Evolutionary conservation across 2,329 filamentous ascomycete species (phyloP), one percentile per base, ranked within the genome.

Genomic region (Xylaria polymorpha): DNA sequence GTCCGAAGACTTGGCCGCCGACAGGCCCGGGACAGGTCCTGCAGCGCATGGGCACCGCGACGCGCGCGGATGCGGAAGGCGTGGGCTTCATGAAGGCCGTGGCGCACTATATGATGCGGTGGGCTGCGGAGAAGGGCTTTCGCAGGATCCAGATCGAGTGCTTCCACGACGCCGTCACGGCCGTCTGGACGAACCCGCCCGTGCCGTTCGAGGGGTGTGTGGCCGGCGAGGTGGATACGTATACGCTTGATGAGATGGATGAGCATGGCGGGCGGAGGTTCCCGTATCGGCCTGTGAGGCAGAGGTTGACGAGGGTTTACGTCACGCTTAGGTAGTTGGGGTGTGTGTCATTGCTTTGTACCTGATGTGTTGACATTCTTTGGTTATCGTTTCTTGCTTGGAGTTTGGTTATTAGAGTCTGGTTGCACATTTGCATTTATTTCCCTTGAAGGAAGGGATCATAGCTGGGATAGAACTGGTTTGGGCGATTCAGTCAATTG

Each of bases 31-130:
- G 65, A 1, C 65, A 70, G 43, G 65, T 70, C 1, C 39, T 70
- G 18, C 56, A 63, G 65, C 68, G 68, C 60, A 70, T 68, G 64
- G 68, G 64, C 25, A 70, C 68, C 22, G 64, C 68, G 43, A 70
- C 68, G 44, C 65, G 65, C 32, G 60, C 60, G 8, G 66, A 65
- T n/a, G 57, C 58, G 32, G 57, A 63, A 29, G 69, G 66, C 2
- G 32, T 2, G 22, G 66, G 69, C 4, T 48, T 71, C 20, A 71
- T 71, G 69, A 68, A 65, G 41, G 58, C 59, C n/a, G 18, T 50
- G 44, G 66, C 68, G 18, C 58, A 69, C 8, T 4, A 65, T 1
- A 71, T 71, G 69, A 71, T 71, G 69, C 57, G 62, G 10, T 48
- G 56, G n/a, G 69, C 66, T 0, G 66, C 66, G 37, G 66, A 63